phyloP scores from a whole-genome alignment of 2,329 filamentous ascomycete genomes.

The Colletotrichum zoysiae region DNA sequence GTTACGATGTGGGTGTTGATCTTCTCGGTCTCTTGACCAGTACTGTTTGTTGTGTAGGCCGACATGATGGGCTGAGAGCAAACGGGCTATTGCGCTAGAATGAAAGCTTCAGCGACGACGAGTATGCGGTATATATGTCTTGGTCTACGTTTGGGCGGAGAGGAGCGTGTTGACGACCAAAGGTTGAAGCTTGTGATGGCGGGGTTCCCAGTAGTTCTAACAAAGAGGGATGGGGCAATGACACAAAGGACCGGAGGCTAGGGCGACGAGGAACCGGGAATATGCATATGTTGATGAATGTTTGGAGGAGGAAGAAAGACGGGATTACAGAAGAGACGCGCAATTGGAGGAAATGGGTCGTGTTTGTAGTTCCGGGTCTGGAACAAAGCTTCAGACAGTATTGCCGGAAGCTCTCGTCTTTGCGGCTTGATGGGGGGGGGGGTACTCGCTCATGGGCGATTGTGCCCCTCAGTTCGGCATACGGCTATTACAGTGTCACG shows the following conservation, averaged over 20 bases:
- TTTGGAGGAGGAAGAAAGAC: slow-evolving; percentile 31
- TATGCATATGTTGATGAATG: neutral
- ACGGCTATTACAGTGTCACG: slow-evolving; percentile 39
- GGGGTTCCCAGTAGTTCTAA: slow-evolving; percentile 24
- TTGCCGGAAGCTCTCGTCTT: slow-evolving; percentile 33
- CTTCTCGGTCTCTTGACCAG: slow-evolving; percentile 73
- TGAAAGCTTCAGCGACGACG: neutral
- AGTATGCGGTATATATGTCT: neutral
- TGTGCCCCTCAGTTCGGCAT: slow-evolving; percentile 41
- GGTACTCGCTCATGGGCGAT: slow-evolving; percentile 10
- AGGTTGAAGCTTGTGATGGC: slow-evolving; percentile 33
- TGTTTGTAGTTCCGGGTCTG: slow-evolving; percentile 34
- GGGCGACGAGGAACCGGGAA: slow-evolving; percentile 21
- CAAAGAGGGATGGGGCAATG: slow-evolving; percentile 26
- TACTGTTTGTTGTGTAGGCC: slow-evolving; percentile 50
- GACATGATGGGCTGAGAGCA: slow-evolving; percentile 36
- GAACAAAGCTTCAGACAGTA: slow-evolving; percentile 33
- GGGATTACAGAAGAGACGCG: slow-evolving; percentile 31
- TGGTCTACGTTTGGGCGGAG: neutral
- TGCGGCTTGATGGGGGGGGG: slow-evolving; percentile 3
- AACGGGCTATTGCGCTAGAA: neutral
- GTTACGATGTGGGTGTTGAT: slow-evolving; percentile 98
- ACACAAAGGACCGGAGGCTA: neutral
- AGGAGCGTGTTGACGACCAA: slow-evolving; percentile 7
- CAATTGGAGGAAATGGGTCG: slow-evolving; percentile 23